phyloP scores from a whole-genome alignment of 257 asterid species.

The Rhazya stricta region DNA sequence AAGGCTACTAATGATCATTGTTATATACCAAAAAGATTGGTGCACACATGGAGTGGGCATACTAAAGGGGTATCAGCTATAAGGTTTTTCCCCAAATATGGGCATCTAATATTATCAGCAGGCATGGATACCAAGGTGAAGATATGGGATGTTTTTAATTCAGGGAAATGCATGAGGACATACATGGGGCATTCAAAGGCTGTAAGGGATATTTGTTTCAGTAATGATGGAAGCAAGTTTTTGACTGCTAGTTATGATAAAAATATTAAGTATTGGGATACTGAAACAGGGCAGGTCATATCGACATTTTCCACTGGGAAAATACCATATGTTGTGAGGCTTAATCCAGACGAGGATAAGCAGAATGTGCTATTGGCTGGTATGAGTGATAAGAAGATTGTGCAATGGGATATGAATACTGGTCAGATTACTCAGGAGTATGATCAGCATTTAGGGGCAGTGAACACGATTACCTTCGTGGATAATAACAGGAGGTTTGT shows the following conservation, averaged over 20 bases:
- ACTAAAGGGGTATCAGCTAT: constrained; percentile 96
- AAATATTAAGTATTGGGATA: constrained; percentile 98
- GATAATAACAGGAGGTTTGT: constrained; percentile 96
- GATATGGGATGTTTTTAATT: constrained; percentile 91
- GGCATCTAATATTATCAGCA: constrained; percentile 90
- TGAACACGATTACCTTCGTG: constrained; percentile 91
- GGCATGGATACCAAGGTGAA: constrained; percentile 97
- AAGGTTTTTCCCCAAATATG: constrained; percentile 87
- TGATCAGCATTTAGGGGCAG: constrained; percentile 99
- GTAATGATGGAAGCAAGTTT: constrained; percentile 84
- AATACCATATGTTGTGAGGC: constrained; percentile 89
- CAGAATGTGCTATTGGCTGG: constrained; percentile 96
- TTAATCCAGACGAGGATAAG: constrained; percentile 95
- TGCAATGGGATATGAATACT: constrained; percentile 93
- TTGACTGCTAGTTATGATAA: constrained; percentile 94
- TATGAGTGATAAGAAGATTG: constrained; percentile 98
- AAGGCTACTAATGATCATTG: constrained; percentile 95
- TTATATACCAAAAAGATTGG: constrained; percentile 87
- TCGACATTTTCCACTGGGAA: constrained; percentile 89
- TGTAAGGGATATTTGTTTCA: constrained; percentile 86
- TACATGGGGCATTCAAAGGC: constrained; percentile 97
- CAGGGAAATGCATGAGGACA: constrained; percentile 94
- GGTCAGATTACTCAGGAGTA: constrained; percentile 98
- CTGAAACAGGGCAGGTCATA: constrained; percentile 96
- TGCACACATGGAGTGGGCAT: constrained; percentile 98